phyloP scores from a whole-genome alignment of 2,329 filamentous ascomycete genomes.

The Colletotrichum noveboracense region DNA sequence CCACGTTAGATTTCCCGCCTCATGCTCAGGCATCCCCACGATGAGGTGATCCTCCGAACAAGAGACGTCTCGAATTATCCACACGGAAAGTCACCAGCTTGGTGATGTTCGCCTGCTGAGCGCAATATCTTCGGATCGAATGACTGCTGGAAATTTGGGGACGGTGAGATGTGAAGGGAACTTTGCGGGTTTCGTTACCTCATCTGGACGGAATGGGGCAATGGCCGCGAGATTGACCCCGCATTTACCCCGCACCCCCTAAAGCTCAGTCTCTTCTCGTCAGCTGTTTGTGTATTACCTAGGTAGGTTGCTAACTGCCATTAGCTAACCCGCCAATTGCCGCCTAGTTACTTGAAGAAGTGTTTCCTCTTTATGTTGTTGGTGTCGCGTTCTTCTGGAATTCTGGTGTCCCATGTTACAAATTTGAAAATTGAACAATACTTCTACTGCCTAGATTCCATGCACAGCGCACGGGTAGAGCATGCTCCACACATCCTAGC shows the following conservation, averaged over 20 bases:
- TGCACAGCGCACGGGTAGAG: not conserved
- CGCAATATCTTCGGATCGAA: not conserved
- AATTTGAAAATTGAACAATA: not conserved
- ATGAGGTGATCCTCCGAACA: not conserved
- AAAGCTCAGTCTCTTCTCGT: not conserved
- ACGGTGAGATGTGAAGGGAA: not conserved
- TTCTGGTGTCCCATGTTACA: not conserved
- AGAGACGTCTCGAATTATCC: not conserved
- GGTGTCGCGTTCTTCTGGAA: not conserved
- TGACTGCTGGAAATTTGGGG: not conserved
- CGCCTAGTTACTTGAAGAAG: not conserved
- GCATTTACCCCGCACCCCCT: not conserved
- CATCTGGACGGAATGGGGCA: not conserved
- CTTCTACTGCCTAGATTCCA: not conserved
- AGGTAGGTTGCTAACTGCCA: not conserved
- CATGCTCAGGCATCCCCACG: not conserved
- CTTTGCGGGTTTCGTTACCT: not conserved
- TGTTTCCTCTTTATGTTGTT: not conserved
- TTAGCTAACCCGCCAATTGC: not conserved
- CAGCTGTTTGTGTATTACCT: not conserved
- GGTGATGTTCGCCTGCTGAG: not conserved
- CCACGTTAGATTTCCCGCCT: not conserved
- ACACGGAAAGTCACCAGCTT: accelerated
- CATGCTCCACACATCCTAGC: not conserved
- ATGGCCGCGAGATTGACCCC: not conserved